Conservation (phyloP, 257 asterid species). For the Dorcoceras hygrometricum region DNA sequence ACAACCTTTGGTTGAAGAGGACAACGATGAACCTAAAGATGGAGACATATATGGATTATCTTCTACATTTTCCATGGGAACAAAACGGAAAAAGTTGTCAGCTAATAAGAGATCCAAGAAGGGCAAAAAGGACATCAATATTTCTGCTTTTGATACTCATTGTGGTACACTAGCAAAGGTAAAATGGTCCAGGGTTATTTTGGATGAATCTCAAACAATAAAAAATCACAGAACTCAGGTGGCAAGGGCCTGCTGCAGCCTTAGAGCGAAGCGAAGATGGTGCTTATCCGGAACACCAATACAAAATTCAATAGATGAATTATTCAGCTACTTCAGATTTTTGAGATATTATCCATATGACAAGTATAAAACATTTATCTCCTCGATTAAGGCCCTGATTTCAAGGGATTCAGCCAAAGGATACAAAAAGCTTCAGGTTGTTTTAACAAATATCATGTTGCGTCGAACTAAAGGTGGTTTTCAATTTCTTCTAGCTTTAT, state of each 20-base stretch:
- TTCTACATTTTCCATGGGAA: conserved; percentile 56
- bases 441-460: conserved; percentile 82
- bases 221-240: conserved; percentile 96
- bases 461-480: conserved; percentile 92
- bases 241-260: conserved; percentile 98
- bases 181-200: conserved; percentile 90
- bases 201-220: conserved; percentile 97
- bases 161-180: conserved; percentile 87
- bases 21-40: conserved; percentile 63
- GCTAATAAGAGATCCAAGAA: conserved; percentile 65
- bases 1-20: conserved; percentile 83
- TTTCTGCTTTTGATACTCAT: conserved; percentile 53
- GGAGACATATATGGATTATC: conserved; percentile 72
- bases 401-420: conserved; percentile 70
- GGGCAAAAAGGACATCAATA: conserved; percentile 54
- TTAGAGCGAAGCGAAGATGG: conserved; percentile 97
- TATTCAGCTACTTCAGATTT: conserved; percentile 95
- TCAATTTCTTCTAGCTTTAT: neutral
- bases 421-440: conserved; percentile 78
- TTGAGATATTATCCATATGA: conserved; percentile 93
- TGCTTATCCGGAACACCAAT: conserved; percentile 99
- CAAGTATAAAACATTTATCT: conserved; percentile 61
- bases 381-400: conserved; percentile 60
- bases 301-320: conserved; percentile 90
- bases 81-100: conserved; percentile 56